These are phyloP conservation scores for Lathyrus aphaca DNA, from an alignment of 306 rosid genomes.

Conservation along the genomic window DNA sequence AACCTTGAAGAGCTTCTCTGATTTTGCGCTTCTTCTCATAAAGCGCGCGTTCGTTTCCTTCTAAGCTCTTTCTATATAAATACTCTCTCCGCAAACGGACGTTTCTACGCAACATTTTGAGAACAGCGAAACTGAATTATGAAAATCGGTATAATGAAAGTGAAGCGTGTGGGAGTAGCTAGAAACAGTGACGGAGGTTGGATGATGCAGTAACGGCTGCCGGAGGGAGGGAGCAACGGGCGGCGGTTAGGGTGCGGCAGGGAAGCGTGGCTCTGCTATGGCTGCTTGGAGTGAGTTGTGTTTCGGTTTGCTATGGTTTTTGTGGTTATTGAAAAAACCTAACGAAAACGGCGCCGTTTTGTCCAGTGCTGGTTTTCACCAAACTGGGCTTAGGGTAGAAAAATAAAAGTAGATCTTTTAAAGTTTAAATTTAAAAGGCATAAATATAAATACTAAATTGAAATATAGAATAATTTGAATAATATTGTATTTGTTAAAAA, in stretches of 20 bases:
- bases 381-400: no score
- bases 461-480: no score
- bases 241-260: neutral
- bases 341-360: neutral
- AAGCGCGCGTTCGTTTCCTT: constrained; percentile 69
- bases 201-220: neutral
- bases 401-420: no score
- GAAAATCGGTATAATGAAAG: neutral
- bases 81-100: constrained; percentile 74
- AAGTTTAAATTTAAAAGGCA: no score
- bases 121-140: neutral
- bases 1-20: constrained; percentile 77
- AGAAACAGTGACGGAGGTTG: neutral
- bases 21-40: constrained; percentile 93
- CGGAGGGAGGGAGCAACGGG: neutral
- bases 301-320: neutral
- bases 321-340: neutral
- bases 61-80: constrained; percentile 79
- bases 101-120: constrained; percentile 69
- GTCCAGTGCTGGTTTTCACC: neutral
- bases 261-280: neutral
- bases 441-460: no score
- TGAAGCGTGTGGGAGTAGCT: neutral
- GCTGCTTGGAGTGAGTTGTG: neutral
- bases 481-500: no score